These are phyloP conservation scores for Mytilinidion resinicola DNA, from an alignment of 495 filamentous ascomycete genomes.

Conservation along the genomic window DNA sequence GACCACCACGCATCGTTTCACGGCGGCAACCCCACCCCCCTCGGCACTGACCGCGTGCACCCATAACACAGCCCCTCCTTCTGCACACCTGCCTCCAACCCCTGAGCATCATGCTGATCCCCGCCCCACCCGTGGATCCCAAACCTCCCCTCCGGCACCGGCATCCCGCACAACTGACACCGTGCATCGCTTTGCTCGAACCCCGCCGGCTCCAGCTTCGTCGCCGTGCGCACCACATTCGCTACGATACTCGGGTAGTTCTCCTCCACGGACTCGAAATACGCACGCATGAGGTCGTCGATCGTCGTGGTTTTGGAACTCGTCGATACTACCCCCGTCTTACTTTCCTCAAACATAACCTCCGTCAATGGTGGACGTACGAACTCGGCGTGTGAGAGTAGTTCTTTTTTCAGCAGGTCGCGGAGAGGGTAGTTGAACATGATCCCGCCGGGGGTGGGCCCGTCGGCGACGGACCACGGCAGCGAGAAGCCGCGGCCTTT, in stretches of 20 bases:
- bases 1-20: too few relatives aligned
- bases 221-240: constrained; percentile 84
- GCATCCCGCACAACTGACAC: constrained; percentile 31
- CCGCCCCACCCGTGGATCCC: constrained; percentile 33
- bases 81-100: neutral
- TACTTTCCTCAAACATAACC: constrained; percentile 35
- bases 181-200: neutral
- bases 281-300: constrained; percentile 81
- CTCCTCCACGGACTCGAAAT: constrained; percentile 79
- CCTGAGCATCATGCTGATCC: constrained; percentile 23
- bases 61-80: constrained; percentile 48
- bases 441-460: constrained; percentile 53
- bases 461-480: constrained; percentile 76
- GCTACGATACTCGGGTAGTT: constrained; percentile 88
- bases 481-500: constrained; percentile 82
- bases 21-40: neutral
- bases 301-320: constrained; percentile 62
- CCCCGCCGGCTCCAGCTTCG: constrained; percentile 52
- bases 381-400: constrained; percentile 55
- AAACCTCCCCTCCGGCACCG: constrained; percentile 20
- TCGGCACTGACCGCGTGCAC: constrained; percentile 46
- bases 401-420: constrained; percentile 75
- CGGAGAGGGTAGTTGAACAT: constrained; percentile 66
- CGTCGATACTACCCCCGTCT: constrained; percentile 7
- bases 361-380: constrained; percentile 45